These are phyloP conservation scores for Mycoemilia scoparia DNA, from an alignment of 192 early-diverging fungal genomes.

Conservation along the genomic window DNA sequence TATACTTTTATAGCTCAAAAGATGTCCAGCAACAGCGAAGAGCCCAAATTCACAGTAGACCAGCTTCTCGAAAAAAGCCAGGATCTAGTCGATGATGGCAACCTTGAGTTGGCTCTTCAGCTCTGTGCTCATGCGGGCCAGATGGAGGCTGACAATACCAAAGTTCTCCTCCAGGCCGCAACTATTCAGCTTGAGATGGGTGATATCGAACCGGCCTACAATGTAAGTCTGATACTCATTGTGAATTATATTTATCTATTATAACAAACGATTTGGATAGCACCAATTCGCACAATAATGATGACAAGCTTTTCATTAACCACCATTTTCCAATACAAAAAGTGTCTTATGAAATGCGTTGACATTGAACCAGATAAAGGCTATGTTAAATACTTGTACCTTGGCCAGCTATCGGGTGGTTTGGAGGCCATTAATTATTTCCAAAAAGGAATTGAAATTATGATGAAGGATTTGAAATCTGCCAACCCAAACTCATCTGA, in stretches of 20 bases:
- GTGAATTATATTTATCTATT: too few species aligned
- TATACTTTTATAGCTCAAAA: too few species aligned
- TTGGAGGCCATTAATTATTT: constrained; percentile 49
- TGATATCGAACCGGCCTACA: constrained; percentile 40
- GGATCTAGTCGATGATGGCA: constrained; percentile 54
- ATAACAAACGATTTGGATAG: too few species aligned
- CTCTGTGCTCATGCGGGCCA: constrained; percentile 50
- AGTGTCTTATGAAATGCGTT: constrained; percentile 34
- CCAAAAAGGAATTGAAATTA: constrained; percentile 48
- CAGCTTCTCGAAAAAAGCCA: constrained; percentile 42
- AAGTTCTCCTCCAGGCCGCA: constrained; percentile 48
- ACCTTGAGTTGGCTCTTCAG: constrained; percentile 49
- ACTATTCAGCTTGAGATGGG: constrained; percentile 60
- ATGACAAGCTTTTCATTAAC: background rate
- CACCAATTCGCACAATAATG: too few species aligned
- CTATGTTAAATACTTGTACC: constrained; percentile 71
- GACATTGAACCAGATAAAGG: constrained; percentile 46
- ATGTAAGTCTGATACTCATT: too few species aligned
- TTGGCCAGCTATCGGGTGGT: constrained; percentile 54
- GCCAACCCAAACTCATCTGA: constrained; percentile 8
- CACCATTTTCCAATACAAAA: constrained; percentile 42
- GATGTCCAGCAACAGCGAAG: too few species aligned
- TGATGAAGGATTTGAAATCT: constrained; percentile 35
- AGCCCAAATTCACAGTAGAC: constrained; percentile 30
- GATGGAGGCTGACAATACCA: constrained; percentile 34